Evolutionary conservation across 768 basidiomycete genomes (phyloP).

Genomic region (Trametes gibbosa): DNA sequence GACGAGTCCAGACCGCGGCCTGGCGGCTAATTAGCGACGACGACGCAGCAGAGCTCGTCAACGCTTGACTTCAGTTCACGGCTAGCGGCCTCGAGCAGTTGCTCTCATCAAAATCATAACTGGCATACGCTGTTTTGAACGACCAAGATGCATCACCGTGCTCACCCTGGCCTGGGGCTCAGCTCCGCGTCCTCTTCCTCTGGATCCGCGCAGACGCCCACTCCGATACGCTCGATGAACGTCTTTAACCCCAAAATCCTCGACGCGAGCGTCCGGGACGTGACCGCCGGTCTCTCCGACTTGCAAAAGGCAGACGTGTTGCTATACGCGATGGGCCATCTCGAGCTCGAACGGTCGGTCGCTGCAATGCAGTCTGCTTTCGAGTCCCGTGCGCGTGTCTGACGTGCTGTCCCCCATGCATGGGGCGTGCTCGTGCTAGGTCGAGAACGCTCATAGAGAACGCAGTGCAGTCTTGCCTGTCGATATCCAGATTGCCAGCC

Average conservation of each 20-base stretch:
- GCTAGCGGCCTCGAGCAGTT: background rate
- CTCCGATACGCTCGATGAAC: constrained; percentile 39
- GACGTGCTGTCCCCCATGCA: background rate
- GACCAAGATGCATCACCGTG: constrained; percentile 16
- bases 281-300: constrained; percentile 53
- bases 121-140: background rate
- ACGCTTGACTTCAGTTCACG: background rate
- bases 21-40: constrained; percentile 8
- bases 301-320: constrained; percentile 70
- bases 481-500: constrained; percentile 50
- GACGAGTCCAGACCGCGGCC: constrained; percentile 8
- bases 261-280: constrained; percentile 73
- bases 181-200: constrained; percentile 8
- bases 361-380: constrained; percentile 1
- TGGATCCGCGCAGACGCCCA: background rate
- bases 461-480: constrained; percentile 68
- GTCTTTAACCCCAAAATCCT: constrained; percentile 76
- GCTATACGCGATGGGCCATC: constrained; percentile 78
- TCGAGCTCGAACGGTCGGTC: constrained; percentile 66
- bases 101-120: constrained; percentile 9
- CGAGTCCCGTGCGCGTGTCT: constrained; percentile 10
- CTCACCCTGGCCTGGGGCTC: constrained; percentile 14
- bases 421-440: constrained; percentile 26
- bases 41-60: constrained; percentile 1
- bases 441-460: constrained; percentile 69